Base-by-base conservation (phyloP, 164 flowering plant species). In the Kingdonia uniflora region DNA sequence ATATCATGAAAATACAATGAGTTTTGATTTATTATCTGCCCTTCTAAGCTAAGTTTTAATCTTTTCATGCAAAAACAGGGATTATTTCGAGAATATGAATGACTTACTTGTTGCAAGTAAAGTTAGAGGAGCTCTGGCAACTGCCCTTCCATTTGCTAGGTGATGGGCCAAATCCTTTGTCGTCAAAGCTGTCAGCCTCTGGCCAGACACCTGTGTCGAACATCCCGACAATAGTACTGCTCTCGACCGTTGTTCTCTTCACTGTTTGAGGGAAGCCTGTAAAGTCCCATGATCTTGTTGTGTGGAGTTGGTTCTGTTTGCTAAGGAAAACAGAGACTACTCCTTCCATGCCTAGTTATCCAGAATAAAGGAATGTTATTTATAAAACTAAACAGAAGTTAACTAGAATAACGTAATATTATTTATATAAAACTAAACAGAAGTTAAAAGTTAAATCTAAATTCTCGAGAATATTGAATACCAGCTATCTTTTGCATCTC, bases 131-230 rank as follows among this genome's bases (percentile, higher is more conserved):
- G 54, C 43, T 11, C 43, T 67, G 57, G 59, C 87, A 80, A 11
- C 42, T 42, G 33, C 87, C 95, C 61, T 71, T 85, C 95, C 89
- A 82, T 69, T 74, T 80, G 6, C 35, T 42, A 1, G 95, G 95
- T 14, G 89, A 84, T 8, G 85, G 79, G 17, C 83, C 78, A 19
- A 75, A 64, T 42, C 76, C 79, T 44, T 48, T 41, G 24, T 74
- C 81, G 14, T 26, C 64, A 63, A 83, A 80, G 57, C 82, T 78
- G 0, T 53, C 65, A 6, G 81, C 74, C 40, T 82, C 85, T 0
- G 81, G 82, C 82, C 89, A 82, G 17, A 80, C 57, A 15, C 89
- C 85, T 0, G 75, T 62, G 65, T 81, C 80, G 2, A 76, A 43
- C 62, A 82, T 43, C 11, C 81, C 89, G 1, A 82, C 48, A 0